Evolutionary conservation across 768 basidiomycete genomes (phyloP).

Genomic region (Suillus lakei): DNA sequence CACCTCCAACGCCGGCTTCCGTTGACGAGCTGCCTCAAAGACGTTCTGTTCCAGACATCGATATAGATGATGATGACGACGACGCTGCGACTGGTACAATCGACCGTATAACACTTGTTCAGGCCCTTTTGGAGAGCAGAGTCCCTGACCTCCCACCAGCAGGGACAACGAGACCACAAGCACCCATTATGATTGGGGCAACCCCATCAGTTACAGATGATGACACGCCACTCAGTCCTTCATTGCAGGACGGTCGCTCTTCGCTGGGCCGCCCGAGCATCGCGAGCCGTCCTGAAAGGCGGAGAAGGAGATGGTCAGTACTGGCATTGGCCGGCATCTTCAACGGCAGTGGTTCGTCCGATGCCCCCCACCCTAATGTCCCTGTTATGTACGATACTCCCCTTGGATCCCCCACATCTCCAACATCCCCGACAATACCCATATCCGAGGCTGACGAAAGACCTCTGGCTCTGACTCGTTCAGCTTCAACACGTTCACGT

Average conservation of each 20-base stretch:
- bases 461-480: slow-evolving; percentile 27
- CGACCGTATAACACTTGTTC: slow-evolving; percentile 71
- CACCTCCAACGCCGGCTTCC: slow-evolving; percentile 21
- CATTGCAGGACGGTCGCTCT: slow-evolving; percentile 49
- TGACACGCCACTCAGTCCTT: slow-evolving; percentile 47
- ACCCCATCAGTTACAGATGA: slow-evolving; percentile 49
- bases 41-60: slow-evolving; percentile 43
- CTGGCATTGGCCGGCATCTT: slow-evolving; percentile 59
- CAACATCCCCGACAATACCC: slow-evolving; percentile 20
- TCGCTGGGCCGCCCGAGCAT: slow-evolving; percentile 35
- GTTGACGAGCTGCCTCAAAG: slow-evolving; percentile 36
- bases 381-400: slow-evolving; percentile 25
- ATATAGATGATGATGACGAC: slow-evolving; percentile 63
- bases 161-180: slow-evolving; percentile 67
- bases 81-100: slow-evolving; percentile 44
- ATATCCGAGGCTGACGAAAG: slow-evolving; percentile 22
- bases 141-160: slow-evolving; percentile 74
- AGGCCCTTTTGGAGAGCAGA: slow-evolving; percentile 80
- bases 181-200: slow-evolving; percentile 66
- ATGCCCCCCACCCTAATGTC: slow-evolving; percentile 31
- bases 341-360: slow-evolving; percentile 26
- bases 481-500: slow-evolving; percentile 29
- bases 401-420: slow-evolving; percentile 22
- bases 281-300: slow-evolving; percentile 40
- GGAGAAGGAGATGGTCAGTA: slow-evolving; percentile 77